Conservation (phyloP, 768 basidiomycete genomes). For the Aureoboletus auriporus region DNA sequence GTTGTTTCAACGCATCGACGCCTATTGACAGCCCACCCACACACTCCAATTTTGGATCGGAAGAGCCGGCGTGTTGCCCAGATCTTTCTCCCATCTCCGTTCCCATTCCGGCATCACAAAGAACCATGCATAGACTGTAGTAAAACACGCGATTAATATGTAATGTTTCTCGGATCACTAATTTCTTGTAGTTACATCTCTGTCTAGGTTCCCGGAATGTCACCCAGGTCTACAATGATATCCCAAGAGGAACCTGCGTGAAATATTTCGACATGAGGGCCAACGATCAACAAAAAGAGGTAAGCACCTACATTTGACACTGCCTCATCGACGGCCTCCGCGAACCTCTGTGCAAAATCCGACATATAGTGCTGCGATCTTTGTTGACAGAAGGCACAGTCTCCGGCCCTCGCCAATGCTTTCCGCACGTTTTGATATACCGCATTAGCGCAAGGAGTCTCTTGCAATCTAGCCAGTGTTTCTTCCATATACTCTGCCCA, state of each 20-base stretch:
- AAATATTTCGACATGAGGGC: background rate
- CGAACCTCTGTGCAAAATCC: constrained; percentile 23
- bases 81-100: no score
- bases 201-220: no score
- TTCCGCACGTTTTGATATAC: constrained; percentile 13
- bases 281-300: background rate
- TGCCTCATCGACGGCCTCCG: constrained; percentile 16
- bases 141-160: no score
- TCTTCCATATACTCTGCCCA: constrained; percentile 31
- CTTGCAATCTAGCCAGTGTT: constrained; percentile 15
- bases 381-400: constrained; percentile 19
- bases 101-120: no score
- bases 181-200: no score
- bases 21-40: no score
- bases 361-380: constrained; percentile 15
- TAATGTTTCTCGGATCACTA: no score
- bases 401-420: constrained; percentile 15
- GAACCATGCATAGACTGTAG: no score
- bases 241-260: constrained; percentile 18
- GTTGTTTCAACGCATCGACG: no score
- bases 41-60: no score
- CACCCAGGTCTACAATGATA: constrained; percentile 7
- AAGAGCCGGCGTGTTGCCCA: no score
- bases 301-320: constrained; percentile 17
- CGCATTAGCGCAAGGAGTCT: constrained; percentile 21